Conservation (phyloP, 1,139 yeast genomes). For the Candida dubliniensis region DNA sequence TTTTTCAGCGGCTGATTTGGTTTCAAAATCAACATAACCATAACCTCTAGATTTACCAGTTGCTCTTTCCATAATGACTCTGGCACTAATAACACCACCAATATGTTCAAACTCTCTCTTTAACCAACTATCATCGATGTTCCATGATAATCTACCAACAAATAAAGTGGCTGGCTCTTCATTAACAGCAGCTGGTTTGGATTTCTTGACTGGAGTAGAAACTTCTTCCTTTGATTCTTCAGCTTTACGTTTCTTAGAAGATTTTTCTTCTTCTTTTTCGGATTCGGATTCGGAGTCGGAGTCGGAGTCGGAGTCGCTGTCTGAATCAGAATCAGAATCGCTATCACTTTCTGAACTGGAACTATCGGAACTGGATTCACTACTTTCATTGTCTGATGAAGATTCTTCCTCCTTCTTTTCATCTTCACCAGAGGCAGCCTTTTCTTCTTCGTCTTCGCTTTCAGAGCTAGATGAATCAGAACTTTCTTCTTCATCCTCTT, state of each 20-base stretch:
- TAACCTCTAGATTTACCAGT: conserved; percentile 95
- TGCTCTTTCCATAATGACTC: conserved; percentile 91
- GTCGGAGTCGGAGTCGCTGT: conserved; percentile 26
- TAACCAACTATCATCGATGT: conserved; percentile 93
- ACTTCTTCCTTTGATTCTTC: conserved; percentile 37
- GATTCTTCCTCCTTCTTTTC: conserved; percentile 22
- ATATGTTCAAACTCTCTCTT: conserved; percentile 77
- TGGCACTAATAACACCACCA: conserved; percentile 83
- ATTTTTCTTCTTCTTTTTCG: conserved; percentile 16
- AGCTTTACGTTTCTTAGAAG: conserved; percentile 37
- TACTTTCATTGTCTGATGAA: conserved; percentile 10
- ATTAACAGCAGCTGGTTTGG: conserved; percentile 29
- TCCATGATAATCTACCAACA: conserved; percentile 98
- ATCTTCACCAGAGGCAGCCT: conserved; percentile 23
- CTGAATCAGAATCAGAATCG: conserved; percentile 22
- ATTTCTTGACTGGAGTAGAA: conserved; percentile 27
- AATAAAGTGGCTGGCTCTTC: conserved; percentile 83
- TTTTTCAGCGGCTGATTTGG: conserved; percentile 75
- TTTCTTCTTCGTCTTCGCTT: conserved; percentile 22
- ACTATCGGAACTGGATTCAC: conserved; percentile 11
- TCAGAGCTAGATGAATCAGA: conserved; percentile 24
- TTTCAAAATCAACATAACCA: conserved; percentile 94
- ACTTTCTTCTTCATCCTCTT: conserved; percentile 20
- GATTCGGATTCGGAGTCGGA: conserved; percentile 26
- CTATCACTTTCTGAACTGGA: conserved; percentile 20